Conservation (phyloP, 78 protist genomes). For the Neovahlkampfia damariscottae region DNA sequence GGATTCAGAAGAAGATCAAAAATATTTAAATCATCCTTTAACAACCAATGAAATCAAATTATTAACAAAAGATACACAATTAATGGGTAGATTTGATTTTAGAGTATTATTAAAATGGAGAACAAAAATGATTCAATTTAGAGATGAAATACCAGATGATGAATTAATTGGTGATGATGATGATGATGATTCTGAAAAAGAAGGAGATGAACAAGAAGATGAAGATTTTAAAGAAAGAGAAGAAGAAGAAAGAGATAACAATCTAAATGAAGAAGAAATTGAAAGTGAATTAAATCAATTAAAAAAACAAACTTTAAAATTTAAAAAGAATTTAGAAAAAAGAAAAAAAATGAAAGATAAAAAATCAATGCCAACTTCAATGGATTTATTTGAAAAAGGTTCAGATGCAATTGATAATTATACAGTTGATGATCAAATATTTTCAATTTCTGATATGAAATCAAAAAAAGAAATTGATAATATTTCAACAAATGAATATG, state of each 20-base stretch:
- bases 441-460: neutral
- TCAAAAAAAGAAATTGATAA: neutral
- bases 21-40: constrained; percentile 21
- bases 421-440: neutral
- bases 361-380: neutral
- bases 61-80: constrained; percentile 43
- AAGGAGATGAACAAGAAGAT: constrained; percentile 2
- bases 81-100: constrained; percentile 71
- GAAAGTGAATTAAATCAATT: neutral
- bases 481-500: neutral
- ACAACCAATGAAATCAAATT: constrained; percentile 65
- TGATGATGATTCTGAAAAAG: too few relatives aligned
- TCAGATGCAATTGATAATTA: neutral
- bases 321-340: neutral
- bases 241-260: neutral
- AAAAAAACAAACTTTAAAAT: neutral
- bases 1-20: constrained; percentile 34
- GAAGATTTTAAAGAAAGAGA: too few relatives aligned
- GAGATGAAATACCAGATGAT: constrained; percentile 8
- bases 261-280: neutral
- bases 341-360: neutral
- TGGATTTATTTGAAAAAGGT: neutral
- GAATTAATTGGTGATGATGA: constrained; percentile 13
- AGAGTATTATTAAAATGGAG: constrained; percentile 57
- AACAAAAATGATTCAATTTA: constrained; percentile 5